Evolutionary conservation across 1,139 yeast genomes (phyloP), one percentile per base, ranked within the genome.

Genomic region (Candida neerlandica): DNA sequence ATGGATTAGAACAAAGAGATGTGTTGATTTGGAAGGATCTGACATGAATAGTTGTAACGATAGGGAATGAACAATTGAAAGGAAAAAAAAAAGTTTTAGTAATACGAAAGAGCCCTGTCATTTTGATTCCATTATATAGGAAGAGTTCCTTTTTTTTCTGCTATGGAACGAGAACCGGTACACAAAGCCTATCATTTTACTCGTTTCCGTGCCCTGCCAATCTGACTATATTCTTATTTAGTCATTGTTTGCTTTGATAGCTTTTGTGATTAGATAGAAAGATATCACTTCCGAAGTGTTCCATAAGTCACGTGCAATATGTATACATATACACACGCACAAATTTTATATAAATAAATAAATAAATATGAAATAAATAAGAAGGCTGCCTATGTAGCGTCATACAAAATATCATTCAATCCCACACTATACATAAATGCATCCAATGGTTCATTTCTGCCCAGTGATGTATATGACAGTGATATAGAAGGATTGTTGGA

Each of bases 1-100:
- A 66, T 91, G 97, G 33, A 89, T 77, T n/a, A 91, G 69, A 15
- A 90, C 87, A 60, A 89, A 84, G 43, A 91, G 69, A 63, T 90
- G 97, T 27, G 80, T 80, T 7, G 49, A 41, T 19, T 47, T 47
- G 33, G 42, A 14, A 14, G 33, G 27, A 15, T 39, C 42, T n/a
- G 41, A 26, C 35, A 27, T 34, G 12, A 29, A 7, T n/a, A 12
- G 27, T 23, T 23, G 27, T 10, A 23, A 19, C 27, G 27, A 10
- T 10, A 23, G 27, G 9, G 27, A 23, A 23, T 23, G 27, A 23
- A 23, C 7, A 23, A 23, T 23, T 23, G 5, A 23, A 12, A 37
- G n/a, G 10, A 12, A 37, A 37, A 37, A 30, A 30, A 30, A 30
- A 10, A 30, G 7, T 23, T 23, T 10, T 23, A 10, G 27, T 5